These are phyloP conservation scores for Talaromyces rugulosus DNA, from an alignment of 2,329 filamentous ascomycete genomes.

Conservation along the genomic window DNA sequence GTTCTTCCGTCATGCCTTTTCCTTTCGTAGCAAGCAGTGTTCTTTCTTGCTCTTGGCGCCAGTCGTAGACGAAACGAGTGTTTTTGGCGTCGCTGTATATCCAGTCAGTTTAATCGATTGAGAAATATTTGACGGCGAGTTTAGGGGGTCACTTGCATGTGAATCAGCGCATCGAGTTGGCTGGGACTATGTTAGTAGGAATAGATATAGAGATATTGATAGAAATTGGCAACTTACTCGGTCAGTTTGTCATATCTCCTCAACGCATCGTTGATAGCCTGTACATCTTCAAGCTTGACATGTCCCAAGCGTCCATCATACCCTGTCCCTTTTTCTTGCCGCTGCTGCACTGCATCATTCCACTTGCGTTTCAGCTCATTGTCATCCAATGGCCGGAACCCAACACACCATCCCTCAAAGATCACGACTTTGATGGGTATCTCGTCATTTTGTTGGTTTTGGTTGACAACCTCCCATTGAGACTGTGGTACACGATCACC, in stretches of 20 bases:
- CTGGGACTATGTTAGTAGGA: conserved; percentile 18
- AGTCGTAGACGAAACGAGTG: conserved; percentile 72
- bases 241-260: conserved; percentile 57
- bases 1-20: conserved; percentile 74
- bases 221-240: conserved; percentile 33
- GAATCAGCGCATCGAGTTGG: conserved; percentile 60
- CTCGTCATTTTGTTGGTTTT: conserved; percentile 32
- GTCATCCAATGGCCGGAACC: conserved; percentile 65
- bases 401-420: conserved; percentile 88
- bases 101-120: background rate
- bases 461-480: conserved; percentile 56
- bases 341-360: conserved; percentile 40
- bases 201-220: background rate
- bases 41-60: conserved; percentile 77
- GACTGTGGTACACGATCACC: conserved; percentile 67
- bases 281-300: conserved; percentile 53
- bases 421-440: conserved; percentile 60
- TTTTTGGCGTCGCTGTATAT: conserved; percentile 63
- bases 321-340: conserved; percentile 44
- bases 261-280: conserved; percentile 57
- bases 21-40: conserved; percentile 63
- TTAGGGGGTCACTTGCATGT: conserved; percentile 47
- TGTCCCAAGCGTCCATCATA: conserved; percentile 51
- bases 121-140: background rate
- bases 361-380: conserved; percentile 53